Evolutionary conservation across 225 moss, liverwort and hornwort genomes (phyloP), one percentile per base, ranked within the genome.

Genomic region (Pseudisothecium myosuroides): DNA sequence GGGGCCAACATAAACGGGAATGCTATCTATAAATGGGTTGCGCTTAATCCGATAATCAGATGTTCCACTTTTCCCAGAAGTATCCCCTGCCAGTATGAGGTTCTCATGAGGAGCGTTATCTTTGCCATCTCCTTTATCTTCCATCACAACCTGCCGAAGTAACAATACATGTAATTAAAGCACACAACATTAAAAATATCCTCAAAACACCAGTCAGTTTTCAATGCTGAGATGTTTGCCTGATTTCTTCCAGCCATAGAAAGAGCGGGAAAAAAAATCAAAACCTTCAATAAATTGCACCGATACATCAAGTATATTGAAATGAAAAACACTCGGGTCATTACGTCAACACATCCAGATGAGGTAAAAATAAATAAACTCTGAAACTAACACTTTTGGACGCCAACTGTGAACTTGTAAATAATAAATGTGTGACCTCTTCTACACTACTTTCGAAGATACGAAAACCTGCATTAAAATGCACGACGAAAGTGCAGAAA

Each of bases 71-170:
- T 90, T 87, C 66, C 90, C 92, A 84, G 91, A 79, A 75, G 94
- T 78, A 82, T 92, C 95, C 80, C 95, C 94, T 82, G 93, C 96
- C 77, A 96, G 88, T 55, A 96, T 93, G 80, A 94, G 92, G 71
- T 93, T 94, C 89, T 94, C 92, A 79, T 87, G 88, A 90, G 86
- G 89, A 67, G 85, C 78, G 52, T 81, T 86, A 75, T 92, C 94
- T 80, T 94, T 91, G 83, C 88, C 93, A 81, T 93, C 92, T 88
- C 91, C 94, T 94, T 94, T 94, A 88, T 92, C 95, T 93, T 95
- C 97, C 96, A 96, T 95, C 71, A 98, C 94, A 94, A 98, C 96
- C 98, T 98, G 91, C 86, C 80, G 87, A 89, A 80, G 60, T 20
- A 88, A 62, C 49, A 77, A 60, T 41, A 65, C 34, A 65, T 50